phyloP scores from a whole-genome alignment of 2,329 filamentous ascomycete genomes.

The Penicillium sp. region DNA sequence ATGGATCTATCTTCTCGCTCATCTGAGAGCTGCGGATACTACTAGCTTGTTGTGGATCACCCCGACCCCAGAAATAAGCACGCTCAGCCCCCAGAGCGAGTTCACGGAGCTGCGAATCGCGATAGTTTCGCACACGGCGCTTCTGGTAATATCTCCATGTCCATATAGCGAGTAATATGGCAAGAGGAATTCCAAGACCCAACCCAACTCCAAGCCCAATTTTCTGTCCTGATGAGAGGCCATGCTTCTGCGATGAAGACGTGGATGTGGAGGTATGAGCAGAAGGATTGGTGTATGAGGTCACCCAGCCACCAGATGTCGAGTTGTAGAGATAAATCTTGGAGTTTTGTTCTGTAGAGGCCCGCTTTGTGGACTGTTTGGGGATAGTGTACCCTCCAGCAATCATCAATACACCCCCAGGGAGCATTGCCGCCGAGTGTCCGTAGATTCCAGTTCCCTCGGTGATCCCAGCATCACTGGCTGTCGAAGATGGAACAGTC shows the following conservation, averaged over 20 bases:
- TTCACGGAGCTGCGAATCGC: constrained; percentile 57
- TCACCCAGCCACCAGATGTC: constrained; percentile 59
- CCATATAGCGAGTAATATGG: constrained; percentile 49
- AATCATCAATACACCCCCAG: constrained; percentile 62
- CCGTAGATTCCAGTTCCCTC: constrained; percentile 57
- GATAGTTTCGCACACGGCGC: constrained; percentile 41
- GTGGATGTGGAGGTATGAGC: neutral
- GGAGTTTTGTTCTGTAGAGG: constrained; percentile 39
- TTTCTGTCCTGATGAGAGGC: constrained; percentile 41
- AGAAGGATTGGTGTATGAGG: constrained; percentile 54
- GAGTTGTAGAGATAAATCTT: constrained; percentile 60
- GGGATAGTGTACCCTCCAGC: constrained; percentile 58
- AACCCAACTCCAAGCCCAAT: constrained; percentile 65
- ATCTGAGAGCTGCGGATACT: constrained; percentile 34
- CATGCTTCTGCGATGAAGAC: constrained; percentile 15
- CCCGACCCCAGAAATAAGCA: constrained; percentile 41
- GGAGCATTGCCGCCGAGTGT: constrained; percentile 62
- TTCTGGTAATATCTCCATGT: constrained; percentile 54
- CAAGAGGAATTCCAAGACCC: constrained; percentile 60
- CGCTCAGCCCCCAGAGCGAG: constrained; percentile 53
- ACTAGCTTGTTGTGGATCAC: constrained; percentile 41
- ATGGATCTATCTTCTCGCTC: constrained; percentile 18
- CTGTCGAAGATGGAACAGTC: constrained; percentile 39
- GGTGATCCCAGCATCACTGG: constrained; percentile 41
- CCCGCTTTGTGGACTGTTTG: constrained; percentile 38